Evolutionary conservation across 2,329 filamentous ascomycete species (phyloP).

Genomic region (Trichophaea hybrida): DNA sequence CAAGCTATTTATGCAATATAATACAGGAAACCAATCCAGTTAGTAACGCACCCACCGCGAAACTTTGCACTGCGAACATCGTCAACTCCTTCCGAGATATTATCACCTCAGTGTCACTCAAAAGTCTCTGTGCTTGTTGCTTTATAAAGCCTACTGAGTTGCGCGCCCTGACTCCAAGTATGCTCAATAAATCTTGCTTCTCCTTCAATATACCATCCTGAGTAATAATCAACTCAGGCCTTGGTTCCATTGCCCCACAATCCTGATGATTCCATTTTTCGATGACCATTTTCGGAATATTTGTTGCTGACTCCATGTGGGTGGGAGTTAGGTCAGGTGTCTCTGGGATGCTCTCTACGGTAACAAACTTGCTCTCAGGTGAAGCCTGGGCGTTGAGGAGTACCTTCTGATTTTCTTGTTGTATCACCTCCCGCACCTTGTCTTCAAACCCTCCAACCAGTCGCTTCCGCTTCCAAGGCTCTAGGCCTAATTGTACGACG

Average conservation of each 20-base stretch:
- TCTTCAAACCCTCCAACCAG: constrained; percentile 73
- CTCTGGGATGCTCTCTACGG: background rate
- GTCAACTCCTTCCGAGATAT: background rate
- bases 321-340: background rate
- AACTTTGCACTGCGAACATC: background rate
- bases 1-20: background rate
- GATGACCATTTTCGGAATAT: background rate
- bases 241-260: background rate
- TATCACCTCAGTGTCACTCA: background rate
- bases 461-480: constrained; percentile 74
- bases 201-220: background rate
- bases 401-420: constrained; percentile 47
- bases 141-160: background rate
- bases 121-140: background rate
- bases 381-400: constrained; percentile 29
- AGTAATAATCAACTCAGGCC: background rate
- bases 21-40: background rate
- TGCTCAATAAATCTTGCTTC: background rate
- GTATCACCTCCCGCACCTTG: constrained; percentile 54
- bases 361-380: background rate
- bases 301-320: background rate
- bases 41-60: background rate
- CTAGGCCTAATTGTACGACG: constrained; percentile 72
- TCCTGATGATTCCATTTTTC: background rate
- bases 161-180: background rate